A percentile compares a stretch with the other conserved stretches of the same genome.
These are phyloP conservation scores for Kitagawia praeruptora DNA, from an alignment of 129 eudicot species.

Conservation along the genomic window DNA sequence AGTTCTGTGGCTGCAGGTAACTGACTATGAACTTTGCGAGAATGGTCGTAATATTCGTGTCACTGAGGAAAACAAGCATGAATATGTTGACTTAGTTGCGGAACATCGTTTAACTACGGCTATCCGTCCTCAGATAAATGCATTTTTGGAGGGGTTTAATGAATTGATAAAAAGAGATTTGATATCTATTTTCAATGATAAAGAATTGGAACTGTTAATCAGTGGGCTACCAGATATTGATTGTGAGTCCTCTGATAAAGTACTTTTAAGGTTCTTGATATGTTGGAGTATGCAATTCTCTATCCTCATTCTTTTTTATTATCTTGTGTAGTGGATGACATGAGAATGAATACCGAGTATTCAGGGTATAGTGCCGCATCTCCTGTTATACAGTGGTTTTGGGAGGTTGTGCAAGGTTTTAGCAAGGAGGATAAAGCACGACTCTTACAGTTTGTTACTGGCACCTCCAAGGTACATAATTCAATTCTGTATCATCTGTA, in stretches of 20 bases:
- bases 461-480: conserved; percentile 79
- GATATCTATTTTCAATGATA: conserved; percentile 84
- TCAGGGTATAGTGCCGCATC: conserved; percentile 93
- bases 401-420: conserved; percentile 92
- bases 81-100: conserved; percentile 91
- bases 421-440: conserved; percentile 99
- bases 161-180: conserved; percentile 73
- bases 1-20: conserved; percentile 43
- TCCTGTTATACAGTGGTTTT: conserved; percentile 95
- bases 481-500: neutral
- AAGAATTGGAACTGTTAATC: conserved; percentile 83
- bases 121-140: conserved; percentile 98
- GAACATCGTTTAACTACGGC: conserved; percentile 97
- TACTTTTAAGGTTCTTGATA: neutral
- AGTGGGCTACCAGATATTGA: conserved; percentile 99
- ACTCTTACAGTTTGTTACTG: conserved; percentile 92
- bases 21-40: conserved; percentile 88
- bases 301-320: neutral
- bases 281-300: neutral
- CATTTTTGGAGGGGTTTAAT: conserved; percentile 85
- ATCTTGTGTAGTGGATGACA: conserved; percentile 70
- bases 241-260: conserved; percentile 36
- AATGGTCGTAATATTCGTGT: conserved; percentile 92
- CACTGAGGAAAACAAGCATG: conserved; percentile 91
- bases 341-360: conserved; percentile 94